Evolutionary conservation across 441 rosid species (phyloP), one percentile per base, ranked within the genome.

Genomic region (Erodium trifolium): DNA sequence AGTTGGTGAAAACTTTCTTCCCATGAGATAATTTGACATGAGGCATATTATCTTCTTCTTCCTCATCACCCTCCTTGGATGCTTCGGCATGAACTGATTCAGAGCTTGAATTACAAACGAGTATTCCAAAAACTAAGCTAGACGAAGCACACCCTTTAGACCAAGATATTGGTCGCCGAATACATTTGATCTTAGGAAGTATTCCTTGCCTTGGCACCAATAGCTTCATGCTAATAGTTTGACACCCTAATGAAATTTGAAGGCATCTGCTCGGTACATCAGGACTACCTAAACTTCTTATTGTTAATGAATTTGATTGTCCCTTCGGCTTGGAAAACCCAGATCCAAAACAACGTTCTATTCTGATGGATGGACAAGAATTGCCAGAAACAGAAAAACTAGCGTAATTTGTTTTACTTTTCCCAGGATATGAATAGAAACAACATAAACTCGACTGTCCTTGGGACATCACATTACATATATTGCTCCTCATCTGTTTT

Each of bases 1-100:
- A 93, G 73, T 91, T 87, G 10, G 91, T 86, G 68, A 77, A 91
- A 7, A 88, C 91, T 76, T 83, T 83, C 81, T 89, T 93, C 66
- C 97, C 96, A 68, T 84, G 84, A 13, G 79, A 79, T 55, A 71
- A 67, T 75, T 81, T 79, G 68, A 41, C 76, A 79, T 77, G 23
- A 37, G 84, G 68, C 13, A 49, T 66, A 55, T 78, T 78, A 34
- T 34, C 37, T 55, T 77, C 80, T 60, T 75, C 80, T 57, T 77
- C 67, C 55, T 64, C 71, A 51, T 75, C 79, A 71, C 82, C 79
- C 67, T 68, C 79, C 34, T 51, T 67, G 7, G 79, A 73, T 63
- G 88, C 82, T 75, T 91, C 90, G 67, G 98, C 88, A 65, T 78
- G 77, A 18, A 74, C 81, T 70, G 89, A 83, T 71, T 84, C 80